These are phyloP conservation scores for Zalerion maritima DNA, from an alignment of 495 filamentous ascomycete genomes.

Conservation along the genomic window DNA sequence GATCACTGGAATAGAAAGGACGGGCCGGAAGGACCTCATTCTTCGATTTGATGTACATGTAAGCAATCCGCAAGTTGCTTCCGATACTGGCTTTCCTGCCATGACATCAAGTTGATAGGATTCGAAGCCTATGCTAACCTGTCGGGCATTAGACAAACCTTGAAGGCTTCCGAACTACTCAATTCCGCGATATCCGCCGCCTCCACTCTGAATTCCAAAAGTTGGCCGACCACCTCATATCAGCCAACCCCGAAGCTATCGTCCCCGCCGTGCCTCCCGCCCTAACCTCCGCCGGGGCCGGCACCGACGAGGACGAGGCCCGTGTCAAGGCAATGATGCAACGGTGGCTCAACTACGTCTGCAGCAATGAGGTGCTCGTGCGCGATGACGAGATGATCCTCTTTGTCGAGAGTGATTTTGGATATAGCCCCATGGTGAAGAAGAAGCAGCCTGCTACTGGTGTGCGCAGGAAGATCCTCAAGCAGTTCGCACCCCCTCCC, in stretches of 20 bases:
- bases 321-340: conserved; percentile 82
- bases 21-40: conserved; percentile 88
- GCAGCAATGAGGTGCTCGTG: conserved; percentile 82
- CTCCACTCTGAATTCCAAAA: conserved; percentile 93
- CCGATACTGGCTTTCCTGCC: conserved; percentile 1
- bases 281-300: conserved; percentile 81
- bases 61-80: conserved; percentile 18
- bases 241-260: conserved; percentile 90
- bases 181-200: conserved; percentile 91
- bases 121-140: conserved; percentile 7
- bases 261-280: conserved; percentile 92
- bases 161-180: conserved; percentile 90
- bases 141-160: conserved; percentile 99
- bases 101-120: conserved; percentile 6
- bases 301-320: conserved; percentile 90
- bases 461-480: conserved; percentile 83
- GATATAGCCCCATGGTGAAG: conserved; percentile 88
- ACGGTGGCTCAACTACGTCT: conserved; percentile 86
- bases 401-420: conserved; percentile 96
- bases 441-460: conserved; percentile 97
- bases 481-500: conserved; percentile 95
- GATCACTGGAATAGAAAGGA: conserved; percentile 82
- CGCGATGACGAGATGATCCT: conserved; percentile 92
- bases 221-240: conserved; percentile 85
- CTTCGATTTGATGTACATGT: conserved; percentile 95